Conservation (phyloP, 192 early-diverging fungal genomes). For the Umbelopsis ramanniana region DNA sequence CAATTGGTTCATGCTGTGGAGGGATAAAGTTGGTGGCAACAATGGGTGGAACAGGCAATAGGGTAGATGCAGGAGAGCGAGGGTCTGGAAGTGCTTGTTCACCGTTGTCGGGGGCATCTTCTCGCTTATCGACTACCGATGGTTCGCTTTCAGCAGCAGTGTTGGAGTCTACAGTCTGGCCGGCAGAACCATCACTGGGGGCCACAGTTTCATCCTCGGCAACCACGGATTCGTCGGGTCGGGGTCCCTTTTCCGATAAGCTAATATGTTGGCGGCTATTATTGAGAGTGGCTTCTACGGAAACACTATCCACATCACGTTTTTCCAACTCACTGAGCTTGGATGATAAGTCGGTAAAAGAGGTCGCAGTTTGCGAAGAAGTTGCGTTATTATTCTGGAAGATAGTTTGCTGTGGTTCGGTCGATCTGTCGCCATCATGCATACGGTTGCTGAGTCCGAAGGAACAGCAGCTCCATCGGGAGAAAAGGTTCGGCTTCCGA, state of each 20-base stretch:
- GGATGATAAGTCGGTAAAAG: slow-evolving; percentile 8
- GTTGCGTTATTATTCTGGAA: slow-evolving; percentile 10
- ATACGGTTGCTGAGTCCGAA: slow-evolving; percentile 6
- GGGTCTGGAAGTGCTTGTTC: slow-evolving; percentile 9
- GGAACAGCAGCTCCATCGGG: slow-evolving; percentile 19
- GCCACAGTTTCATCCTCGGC: slow-evolving; percentile 12
- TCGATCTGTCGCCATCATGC: background rate
- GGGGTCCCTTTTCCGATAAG: background rate
- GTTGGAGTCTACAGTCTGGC: slow-evolving; percentile 3
- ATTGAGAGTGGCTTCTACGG: slow-evolving; percentile 6
- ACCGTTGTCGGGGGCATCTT: background rate
- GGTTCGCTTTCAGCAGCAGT: slow-evolving; percentile 9
- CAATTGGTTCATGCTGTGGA: background rate
- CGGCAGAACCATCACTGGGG: slow-evolving; percentile 7
- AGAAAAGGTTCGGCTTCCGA: slow-evolving; percentile 6
- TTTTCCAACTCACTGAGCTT: slow-evolving; percentile 13
- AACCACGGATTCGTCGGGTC: background rate
- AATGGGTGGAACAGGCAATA: background rate
- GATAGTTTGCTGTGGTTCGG: slow-evolving; percentile 3
- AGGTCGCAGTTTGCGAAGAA: slow-evolving; percentile 8
- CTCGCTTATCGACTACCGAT: background rate
- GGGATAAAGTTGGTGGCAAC: background rate
- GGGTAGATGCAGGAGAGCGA: slow-evolving; percentile 2
- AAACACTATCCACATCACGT: slow-evolving; percentile 8
- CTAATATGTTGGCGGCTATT: background rate